phyloP scores from a whole-genome alignment of 495 filamentous ascomycete genomes.

The Trichoderma gamsii region DNA sequence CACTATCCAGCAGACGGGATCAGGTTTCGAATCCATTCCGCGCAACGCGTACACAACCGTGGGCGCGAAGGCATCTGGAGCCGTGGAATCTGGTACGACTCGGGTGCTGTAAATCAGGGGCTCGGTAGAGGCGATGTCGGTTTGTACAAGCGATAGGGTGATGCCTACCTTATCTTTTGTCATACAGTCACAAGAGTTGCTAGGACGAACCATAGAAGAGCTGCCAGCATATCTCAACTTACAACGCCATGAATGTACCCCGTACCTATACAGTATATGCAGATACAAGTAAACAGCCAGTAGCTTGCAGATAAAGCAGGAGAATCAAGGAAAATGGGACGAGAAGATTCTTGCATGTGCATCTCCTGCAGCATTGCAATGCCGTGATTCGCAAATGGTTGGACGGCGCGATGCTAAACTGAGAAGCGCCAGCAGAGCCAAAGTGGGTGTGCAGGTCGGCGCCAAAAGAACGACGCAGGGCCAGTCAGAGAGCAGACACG shows the following conservation, averaged over 20 bases:
- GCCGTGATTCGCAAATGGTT: conserved; percentile 3
- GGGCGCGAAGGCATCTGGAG: not conserved
- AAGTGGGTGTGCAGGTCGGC: conserved; percentile 5
- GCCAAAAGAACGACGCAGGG: not conserved
- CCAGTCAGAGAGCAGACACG: not conserved
- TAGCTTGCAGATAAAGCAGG: not conserved
- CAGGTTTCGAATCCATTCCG: too few species aligned
- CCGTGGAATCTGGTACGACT: conserved; percentile 4
- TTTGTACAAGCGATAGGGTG: not conserved
- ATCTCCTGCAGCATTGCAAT: not conserved
- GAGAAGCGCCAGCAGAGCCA: not conserved
- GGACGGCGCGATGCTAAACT: not conserved
- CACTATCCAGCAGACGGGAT: too few species aligned
- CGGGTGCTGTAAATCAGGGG: conserved; percentile 6
- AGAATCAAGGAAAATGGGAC: not conserved
- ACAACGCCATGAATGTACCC: too few species aligned
- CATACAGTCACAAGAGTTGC: not conserved
- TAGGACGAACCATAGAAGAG: too few species aligned
- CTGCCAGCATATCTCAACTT: too few species aligned
- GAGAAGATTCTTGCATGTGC: not conserved
- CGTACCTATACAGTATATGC: too few species aligned
- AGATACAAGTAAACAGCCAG: too few species aligned
- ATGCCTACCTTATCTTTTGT: not conserved
- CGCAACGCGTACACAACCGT: not conserved
- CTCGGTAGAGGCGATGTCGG: conserved; percentile 1